Base-by-base conservation (phyloP, 225 moss, liverwort and hornwort species). In the Lunularia cruciata region DNA sequence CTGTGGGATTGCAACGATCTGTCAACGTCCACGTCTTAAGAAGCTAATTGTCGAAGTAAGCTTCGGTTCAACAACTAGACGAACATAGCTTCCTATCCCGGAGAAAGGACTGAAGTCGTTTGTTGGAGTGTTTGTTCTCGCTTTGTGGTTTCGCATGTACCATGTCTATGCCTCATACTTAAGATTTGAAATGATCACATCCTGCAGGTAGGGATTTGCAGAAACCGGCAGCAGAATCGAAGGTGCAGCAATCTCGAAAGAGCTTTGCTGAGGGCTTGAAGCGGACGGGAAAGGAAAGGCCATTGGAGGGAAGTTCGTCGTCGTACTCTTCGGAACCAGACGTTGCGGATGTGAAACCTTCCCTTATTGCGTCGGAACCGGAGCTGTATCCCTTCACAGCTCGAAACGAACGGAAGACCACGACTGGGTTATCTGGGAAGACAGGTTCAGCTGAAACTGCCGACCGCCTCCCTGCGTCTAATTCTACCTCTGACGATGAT, bases 401-500 rank as follows among this genome's bases (percentile, higher is more conserved):
- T n/a, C 38, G 26, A 13, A 57, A 45, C 22, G 56, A 63, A 19
- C 53, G 34, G 18, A 73, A 71, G 57, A 73, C 62, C 30, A 72
- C 72, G 43, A 71, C 63, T 16, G n/a, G n/a, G n/a, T n/a, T n/a
- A n/a, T n/a, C n/a, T n/a, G 51, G 69, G 40, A 37, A 76, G 81
- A 65, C 86, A 26, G 82, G 35, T 52, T 70, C 76, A 19, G 77
- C 84, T 43, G 84, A 85, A 71, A 64, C 6, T 52, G 72, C 69
- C 58, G 77, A 80, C 64, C 77, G 81, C 26, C 86, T 89, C 59
- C 86, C 85, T 37, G 89, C 81, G 42, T 87, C 84, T 25, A 90
- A 87, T 68, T 90, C 90, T n/a, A 89, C 88, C 13, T 96, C 95
- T 0, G 96, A 96, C 67, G 96, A 96, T 53, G 95, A 96, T 54